phyloP scores from a whole-genome alignment of 2,329 filamentous ascomycete genomes.

The Berkeleyomyces rouxiae region DNA sequence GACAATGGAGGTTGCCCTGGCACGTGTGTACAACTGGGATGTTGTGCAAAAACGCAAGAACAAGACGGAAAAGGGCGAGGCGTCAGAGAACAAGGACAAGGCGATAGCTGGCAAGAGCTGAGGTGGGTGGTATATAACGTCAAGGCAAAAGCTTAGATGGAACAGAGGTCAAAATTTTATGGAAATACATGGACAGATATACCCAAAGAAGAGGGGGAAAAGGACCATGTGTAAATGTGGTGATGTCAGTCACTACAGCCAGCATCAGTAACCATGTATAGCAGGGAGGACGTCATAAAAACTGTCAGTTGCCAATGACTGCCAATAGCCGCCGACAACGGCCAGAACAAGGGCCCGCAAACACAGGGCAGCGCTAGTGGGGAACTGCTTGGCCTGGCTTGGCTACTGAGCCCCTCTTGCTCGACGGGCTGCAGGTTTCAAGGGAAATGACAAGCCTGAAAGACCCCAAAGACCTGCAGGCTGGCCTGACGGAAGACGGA shows the following conservation, averaged over 20 bases:
- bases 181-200: not conserved
- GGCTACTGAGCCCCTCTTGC: not conserved
- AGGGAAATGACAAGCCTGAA: not conserved
- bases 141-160: no score
- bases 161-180: not conserved
- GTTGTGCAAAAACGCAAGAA: conserved; percentile 91
- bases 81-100: conserved; percentile 25
- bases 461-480: no score
- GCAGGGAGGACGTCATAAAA: no score
- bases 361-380: not conserved
- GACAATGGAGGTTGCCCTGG: conserved; percentile 93
- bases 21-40: conserved; percentile 98
- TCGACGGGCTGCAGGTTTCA: not conserved
- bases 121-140: not conserved
- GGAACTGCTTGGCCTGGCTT: not conserved
- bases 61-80: conserved; percentile 45
- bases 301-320: not conserved
- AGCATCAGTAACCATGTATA: no score
- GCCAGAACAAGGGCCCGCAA: not conserved
- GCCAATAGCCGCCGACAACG: not conserved
- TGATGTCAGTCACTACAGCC: not conserved
- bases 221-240: not conserved
- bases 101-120: conserved; percentile 18
- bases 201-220: not conserved
- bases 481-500: not conserved